A percentile compares a stretch with the other conserved stretches of the same genome.
phyloP scores from a whole-genome alignment of 2,329 filamentous ascomycete species.

The Sporothrix pseudoabietina region DNA sequence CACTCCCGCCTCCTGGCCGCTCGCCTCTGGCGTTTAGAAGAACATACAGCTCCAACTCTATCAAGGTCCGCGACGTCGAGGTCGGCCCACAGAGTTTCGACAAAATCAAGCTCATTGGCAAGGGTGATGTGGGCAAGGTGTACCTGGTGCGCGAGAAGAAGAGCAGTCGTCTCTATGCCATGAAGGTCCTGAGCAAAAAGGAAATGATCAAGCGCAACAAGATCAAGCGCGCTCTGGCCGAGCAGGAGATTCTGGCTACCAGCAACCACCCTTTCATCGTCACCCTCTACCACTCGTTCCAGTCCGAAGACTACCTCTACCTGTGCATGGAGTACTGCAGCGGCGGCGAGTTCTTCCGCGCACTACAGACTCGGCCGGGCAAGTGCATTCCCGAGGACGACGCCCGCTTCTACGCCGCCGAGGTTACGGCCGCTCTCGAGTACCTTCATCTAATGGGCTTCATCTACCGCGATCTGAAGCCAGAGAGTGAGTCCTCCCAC shows the following conservation, averaged over 20 bases:
- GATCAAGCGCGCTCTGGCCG: slow-evolving; percentile 95
- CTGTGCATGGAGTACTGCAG: slow-evolving; percentile 99
- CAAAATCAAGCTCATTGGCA: slow-evolving; percentile 99
- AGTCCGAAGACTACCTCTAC: slow-evolving; percentile 97
- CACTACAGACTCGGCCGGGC: slow-evolving; percentile 90
- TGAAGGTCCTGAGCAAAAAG: slow-evolving; percentile 99
- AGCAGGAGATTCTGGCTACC: slow-evolving; percentile 96
- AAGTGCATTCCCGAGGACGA: slow-evolving; percentile 98
- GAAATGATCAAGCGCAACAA: slow-evolving; percentile 99
- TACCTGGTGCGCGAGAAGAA: slow-evolving; percentile 98
- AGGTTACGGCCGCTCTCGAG: slow-evolving; percentile 93
- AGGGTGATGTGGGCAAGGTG: slow-evolving; percentile 97
- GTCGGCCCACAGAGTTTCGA: slow-evolving; percentile 95
- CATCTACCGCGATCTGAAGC: slow-evolving; percentile 97
- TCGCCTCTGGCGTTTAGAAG: slow-evolving; percentile 78
- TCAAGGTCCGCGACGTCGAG: slow-evolving; percentile 96
- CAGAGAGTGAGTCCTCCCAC: slow-evolving; percentile 72
- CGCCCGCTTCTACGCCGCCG: slow-evolving; percentile 93
- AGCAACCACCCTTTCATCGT: slow-evolving; percentile 99
- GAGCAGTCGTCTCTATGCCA: slow-evolving; percentile 90
- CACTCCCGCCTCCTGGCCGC: slow-evolving; percentile 68
- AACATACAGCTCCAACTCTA: slow-evolving; percentile 98
- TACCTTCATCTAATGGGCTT: slow-evolving; percentile 99
- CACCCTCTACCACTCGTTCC: slow-evolving; percentile 97
- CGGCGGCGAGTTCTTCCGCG: slow-evolving; percentile 96